These are phyloP conservation scores for Debaryomyces subglobosus DNA, from an alignment of 1,139 yeast species.

Conservation along the genomic window DNA sequence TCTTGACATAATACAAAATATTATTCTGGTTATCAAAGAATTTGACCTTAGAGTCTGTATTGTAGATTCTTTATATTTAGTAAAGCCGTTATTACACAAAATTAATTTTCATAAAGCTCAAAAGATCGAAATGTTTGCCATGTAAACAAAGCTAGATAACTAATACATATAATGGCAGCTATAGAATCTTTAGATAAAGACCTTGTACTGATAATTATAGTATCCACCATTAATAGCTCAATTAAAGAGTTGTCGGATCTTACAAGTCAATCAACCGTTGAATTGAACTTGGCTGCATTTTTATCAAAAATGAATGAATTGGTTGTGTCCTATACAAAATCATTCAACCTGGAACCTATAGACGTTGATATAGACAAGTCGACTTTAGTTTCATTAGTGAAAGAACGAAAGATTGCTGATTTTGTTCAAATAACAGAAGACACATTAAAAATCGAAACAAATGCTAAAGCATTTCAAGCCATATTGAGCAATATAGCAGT, in stretches of 20 bases:
- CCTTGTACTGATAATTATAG: conserved; percentile 29
- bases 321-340: conserved; percentile 18
- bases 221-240: conserved; percentile 32
- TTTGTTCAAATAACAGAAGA: conserved; percentile 24
- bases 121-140: background rate
- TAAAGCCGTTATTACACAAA: background rate
- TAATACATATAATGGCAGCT: conserved; percentile 13
- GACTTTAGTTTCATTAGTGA: conserved; percentile 14
- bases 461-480: conserved; percentile 18
- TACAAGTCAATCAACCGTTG: conserved; percentile 13
- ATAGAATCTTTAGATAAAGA: conserved; percentile 21
- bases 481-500: conserved; percentile 30
- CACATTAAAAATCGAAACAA: conserved; percentile 20
- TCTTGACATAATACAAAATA: conserved; percentile 8
- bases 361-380: conserved; percentile 13
- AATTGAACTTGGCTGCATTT: conserved; percentile 21
- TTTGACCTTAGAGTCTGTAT: background rate
- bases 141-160: background rate
- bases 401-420: conserved; percentile 18
- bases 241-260: conserved; percentile 19
- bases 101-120: background rate
- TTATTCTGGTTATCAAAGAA: conserved; percentile 5
- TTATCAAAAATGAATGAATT: conserved; percentile 22
- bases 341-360: conserved; percentile 11
- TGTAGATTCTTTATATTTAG: background rate